Conservation (phyloP, 805 yeast species). For the Saitoella complicata region DNA sequence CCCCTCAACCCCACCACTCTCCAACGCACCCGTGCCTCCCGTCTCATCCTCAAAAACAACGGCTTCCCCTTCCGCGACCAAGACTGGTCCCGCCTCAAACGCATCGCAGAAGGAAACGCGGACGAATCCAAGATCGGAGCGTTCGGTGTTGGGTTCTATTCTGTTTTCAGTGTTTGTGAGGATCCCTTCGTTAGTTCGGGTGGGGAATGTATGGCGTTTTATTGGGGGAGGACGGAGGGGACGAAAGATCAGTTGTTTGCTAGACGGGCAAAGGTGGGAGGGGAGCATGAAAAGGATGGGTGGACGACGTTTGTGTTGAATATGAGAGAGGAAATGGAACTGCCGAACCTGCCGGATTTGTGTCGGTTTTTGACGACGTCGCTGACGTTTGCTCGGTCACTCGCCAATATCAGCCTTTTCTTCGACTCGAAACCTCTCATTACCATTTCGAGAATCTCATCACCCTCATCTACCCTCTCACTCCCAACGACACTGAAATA, state of each 20-base stretch:
- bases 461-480: background rate
- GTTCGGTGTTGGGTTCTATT: slow-evolving; percentile 39
- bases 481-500: background rate
- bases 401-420: background rate
- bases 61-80: slow-evolving; percentile 22
- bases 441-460: background rate
- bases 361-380: slow-evolving; percentile 25
- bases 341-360: slow-evolving; percentile 22
- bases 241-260: slow-evolving; percentile 24
- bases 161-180: slow-evolving; percentile 66
- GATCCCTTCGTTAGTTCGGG: slow-evolving; percentile 51
- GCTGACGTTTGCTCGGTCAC: slow-evolving; percentile 20
- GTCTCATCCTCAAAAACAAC: slow-evolving; percentile 20
- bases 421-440: background rate
- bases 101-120: slow-evolving; percentile 28
- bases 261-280: slow-evolving; percentile 13
- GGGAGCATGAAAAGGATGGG: slow-evolving; percentile 8
- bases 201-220: slow-evolving; percentile 21
- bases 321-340: slow-evolving; percentile 15
- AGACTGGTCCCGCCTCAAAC: slow-evolving; percentile 26
- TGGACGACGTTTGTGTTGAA: slow-evolving; percentile 27
- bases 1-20: background rate
- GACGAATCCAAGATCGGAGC: slow-evolving; percentile 29
- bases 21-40: background rate
- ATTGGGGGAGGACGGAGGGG: slow-evolving; percentile 10